A percentile compares a stretch with the other conserved stretches of the same genome.
Conservation (phyloP, 257 asterid species). For the Thymus quinquecostatus region DNA sequence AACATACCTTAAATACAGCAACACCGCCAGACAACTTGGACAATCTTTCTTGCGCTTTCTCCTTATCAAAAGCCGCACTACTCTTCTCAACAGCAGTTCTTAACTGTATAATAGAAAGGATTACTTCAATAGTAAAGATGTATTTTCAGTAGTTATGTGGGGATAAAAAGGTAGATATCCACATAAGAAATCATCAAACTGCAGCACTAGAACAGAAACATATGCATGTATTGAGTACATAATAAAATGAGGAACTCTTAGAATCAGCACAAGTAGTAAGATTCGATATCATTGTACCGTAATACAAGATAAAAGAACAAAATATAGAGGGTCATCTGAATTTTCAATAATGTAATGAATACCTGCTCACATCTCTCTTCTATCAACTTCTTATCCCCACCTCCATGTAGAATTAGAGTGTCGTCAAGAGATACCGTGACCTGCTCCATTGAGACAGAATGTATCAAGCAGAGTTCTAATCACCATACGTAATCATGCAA, state of each 20-base stretch:
- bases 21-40: conserved; percentile 96
- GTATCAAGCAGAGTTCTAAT: conserved; percentile 25
- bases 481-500: conserved; percentile 18
- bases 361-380: conserved; percentile 98
- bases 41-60: conserved; percentile 88
- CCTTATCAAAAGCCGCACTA: conserved; percentile 78
- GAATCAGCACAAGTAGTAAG: conserved; percentile 6
- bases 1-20: conserved; percentile 84
- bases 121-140: conserved; percentile 19
- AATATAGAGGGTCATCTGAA: background rate
- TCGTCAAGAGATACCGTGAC: conserved; percentile 82
- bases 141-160: conserved; percentile 9
- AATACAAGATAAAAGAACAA: conserved; percentile 2
- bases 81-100: conserved; percentile 69
- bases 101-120: conserved; percentile 53
- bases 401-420: conserved; percentile 83
- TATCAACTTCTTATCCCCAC: conserved; percentile 85
- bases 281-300: background rate
- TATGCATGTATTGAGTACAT: background rate
- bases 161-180: background rate
- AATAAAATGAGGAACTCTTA: background rate
- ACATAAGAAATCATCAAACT: background rate
- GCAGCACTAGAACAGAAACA: conserved; percentile 9
- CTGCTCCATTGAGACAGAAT: conserved; percentile 45
- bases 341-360: conserved; percentile 23